Base-by-base conservation (phyloP, 75 land plant species). In the Selaginella tamariscina region DNA sequence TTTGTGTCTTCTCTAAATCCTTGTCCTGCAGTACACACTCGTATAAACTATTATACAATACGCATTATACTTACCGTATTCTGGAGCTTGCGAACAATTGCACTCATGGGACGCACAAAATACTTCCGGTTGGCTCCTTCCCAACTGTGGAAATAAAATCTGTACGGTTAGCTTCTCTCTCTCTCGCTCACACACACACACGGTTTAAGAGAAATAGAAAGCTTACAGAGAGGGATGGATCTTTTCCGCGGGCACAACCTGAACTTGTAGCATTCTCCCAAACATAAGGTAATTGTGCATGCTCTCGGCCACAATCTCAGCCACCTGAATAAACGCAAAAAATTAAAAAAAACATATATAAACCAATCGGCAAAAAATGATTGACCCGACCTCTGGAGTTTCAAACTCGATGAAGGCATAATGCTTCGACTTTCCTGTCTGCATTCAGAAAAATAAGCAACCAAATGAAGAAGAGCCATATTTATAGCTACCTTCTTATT, bases 401-500 rank as follows among this genome's bases (percentile, higher is more conserved):
- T 86, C 88, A 39, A 88, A 88, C 73, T 88, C 82, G 56, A 92
- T 76, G 80, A 86, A 92, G 1, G 85, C 97, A 81, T 70, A 92
- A 70, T 92, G 97, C 72, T 82, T 92, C 22, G 93, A 82, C 44
- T 81, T 92, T 55, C 93, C 97, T 11, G 93, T 92, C 97, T 92
- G 82, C 0, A 60, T 26, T 56, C 27, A 57, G 71, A 28, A 5
- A 66, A 55, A 64, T 22, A 33, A 29, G 31, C 21, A 32, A 23
- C 20, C 27, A 27, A 65, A 27, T 0, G 66, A 24, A 33, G 24
- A 32, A 26, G 27, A 55, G n/a, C 1, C 24, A 13, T 21, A 15
- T 30, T 67, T 32, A 22, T 13, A 60, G 1, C 20, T 32, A 86
- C 98, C 98, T 89, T 93, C 70, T 77, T 93, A 66, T 83, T 93